A percentile compares a stretch with the other conserved stretches of the same genome.
Conservation (phyloP, 352 stramenopile genomes). For the Globisporangium nagaii region DNA sequence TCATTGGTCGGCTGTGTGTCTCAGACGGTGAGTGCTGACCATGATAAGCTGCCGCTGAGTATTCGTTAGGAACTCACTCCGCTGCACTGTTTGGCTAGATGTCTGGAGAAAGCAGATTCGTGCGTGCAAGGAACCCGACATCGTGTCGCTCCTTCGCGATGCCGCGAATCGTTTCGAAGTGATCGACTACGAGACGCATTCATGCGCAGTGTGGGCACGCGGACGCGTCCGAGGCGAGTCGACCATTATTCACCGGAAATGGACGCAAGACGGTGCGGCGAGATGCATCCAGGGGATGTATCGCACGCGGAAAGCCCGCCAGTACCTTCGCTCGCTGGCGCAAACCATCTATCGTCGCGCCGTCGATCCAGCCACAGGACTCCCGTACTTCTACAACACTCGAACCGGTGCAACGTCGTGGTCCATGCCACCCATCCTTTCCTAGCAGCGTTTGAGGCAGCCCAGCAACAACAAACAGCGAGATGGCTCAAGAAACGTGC, state of each 20-base stretch:
- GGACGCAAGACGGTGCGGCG: slow-evolving; percentile 27
- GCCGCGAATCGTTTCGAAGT: slow-evolving; percentile 6
- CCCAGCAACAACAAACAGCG: not conserved
- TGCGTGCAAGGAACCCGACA: slow-evolving; percentile 13
- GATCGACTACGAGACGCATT: slow-evolving; percentile 8
- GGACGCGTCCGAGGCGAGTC: slow-evolving; percentile 19
- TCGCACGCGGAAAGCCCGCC: slow-evolving; percentile 41
- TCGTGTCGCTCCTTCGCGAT: slow-evolving; percentile 19
- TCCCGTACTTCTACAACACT: slow-evolving; percentile 51
- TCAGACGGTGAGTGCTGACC: slow-evolving; percentile 14
- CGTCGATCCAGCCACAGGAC: slow-evolving; percentile 40
- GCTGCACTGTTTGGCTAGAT: slow-evolving; percentile 11
- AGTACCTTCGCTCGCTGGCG: slow-evolving; percentile 29
- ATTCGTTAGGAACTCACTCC: not conserved
- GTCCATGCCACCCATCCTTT: slow-evolving; percentile 39
- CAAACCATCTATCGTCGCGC: slow-evolving; percentile 29
- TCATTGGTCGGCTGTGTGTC: slow-evolving; percentile 40
- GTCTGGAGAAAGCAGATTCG: slow-evolving; percentile 26
- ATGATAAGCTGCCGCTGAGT: not conserved
- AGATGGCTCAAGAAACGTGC: not conserved
- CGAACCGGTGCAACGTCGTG: slow-evolving; percentile 49
- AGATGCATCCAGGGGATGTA: slow-evolving; percentile 53
- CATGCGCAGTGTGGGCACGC: slow-evolving; percentile 21
- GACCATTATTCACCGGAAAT: slow-evolving; percentile 7
- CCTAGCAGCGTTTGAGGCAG: not conserved